Conservation (phyloP, 768 basidiomycete genomes). For the Infundibulicybe gibba region DNA sequence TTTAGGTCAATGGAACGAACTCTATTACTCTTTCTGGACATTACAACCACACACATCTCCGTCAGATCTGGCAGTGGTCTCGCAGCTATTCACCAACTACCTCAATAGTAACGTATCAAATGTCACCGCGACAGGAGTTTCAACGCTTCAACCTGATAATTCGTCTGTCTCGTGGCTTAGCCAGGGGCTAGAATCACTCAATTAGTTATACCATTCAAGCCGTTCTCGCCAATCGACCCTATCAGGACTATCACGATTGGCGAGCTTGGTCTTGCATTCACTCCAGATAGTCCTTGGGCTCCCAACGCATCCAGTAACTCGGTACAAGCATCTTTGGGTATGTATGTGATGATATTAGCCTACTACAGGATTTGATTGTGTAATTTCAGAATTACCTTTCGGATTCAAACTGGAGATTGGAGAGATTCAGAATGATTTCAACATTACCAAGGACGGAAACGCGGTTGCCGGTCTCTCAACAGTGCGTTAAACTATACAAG, state of each 20-base stretch:
- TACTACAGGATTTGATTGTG: background rate
- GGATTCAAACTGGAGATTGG: conserved; percentile 59
- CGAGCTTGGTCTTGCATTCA: conserved; percentile 53
- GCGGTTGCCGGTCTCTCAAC: conserved; percentile 58
- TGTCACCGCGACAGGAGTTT: conserved; percentile 57
- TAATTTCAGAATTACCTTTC: conserved; percentile 57
- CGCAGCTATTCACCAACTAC: conserved; percentile 66
- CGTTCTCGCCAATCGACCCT: conserved; percentile 48
- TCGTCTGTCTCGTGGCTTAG: conserved; percentile 64
- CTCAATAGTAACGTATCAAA: conserved; percentile 58
- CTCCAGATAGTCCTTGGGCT: conserved; percentile 48
- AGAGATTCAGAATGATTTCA: conserved; percentile 64
- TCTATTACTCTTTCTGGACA: conserved; percentile 47
- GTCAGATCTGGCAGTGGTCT: conserved; percentile 44
- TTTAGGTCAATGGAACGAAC: conserved; percentile 31
- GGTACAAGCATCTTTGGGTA: conserved; percentile 58
- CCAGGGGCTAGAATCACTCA: conserved; percentile 51
- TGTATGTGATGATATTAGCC: conserved; percentile 8
- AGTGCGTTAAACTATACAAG: conserved; percentile 24
- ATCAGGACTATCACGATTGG: conserved; percentile 65
- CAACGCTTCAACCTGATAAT: conserved; percentile 55
- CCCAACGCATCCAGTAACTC: conserved; percentile 54
- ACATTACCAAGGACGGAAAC: conserved; percentile 49
- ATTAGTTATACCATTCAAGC: conserved; percentile 62
- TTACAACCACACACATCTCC: conserved; percentile 49